Conservation (phyloP, 78 protist genomes). For the slime mould (Dictyostelium discoideum) region DNA sequence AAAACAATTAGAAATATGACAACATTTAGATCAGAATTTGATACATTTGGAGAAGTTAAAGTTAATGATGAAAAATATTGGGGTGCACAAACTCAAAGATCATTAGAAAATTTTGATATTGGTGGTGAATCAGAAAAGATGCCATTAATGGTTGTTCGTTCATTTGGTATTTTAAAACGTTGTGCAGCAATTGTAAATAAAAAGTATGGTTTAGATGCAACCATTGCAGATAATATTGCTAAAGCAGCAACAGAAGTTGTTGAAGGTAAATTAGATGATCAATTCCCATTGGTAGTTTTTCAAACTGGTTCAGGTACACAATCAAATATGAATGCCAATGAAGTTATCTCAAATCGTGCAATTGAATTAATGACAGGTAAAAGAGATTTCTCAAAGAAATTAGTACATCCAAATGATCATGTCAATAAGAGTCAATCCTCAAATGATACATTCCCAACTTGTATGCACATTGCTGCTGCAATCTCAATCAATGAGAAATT, state of each 20-base stretch:
- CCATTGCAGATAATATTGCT: constrained; percentile 83
- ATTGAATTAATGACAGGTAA: constrained; percentile 90
- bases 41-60: constrained; percentile 89
- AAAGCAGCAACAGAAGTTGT: constrained; percentile 92
- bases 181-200: constrained; percentile 90
- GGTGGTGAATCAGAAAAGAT: constrained; percentile 87
- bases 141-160: constrained; percentile 87
- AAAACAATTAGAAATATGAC: constrained; percentile 36
- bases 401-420: constrained; percentile 98
- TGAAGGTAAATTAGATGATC: constrained; percentile 90
- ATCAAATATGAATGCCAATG: constrained; percentile 97
- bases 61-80: constrained; percentile 85
- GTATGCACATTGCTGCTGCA: constrained; percentile 97
- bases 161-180: constrained; percentile 94
- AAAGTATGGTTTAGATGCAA: constrained; percentile 78
- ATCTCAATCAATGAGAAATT: constrained; percentile 10
- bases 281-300: constrained; percentile 96
- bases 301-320: constrained; percentile 98
- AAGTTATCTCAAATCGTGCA: constrained; percentile 92
- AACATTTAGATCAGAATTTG: constrained; percentile 84
- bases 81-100: constrained; percentile 96
- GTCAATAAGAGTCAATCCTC: constrained; percentile 96
- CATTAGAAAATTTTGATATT: constrained; percentile 92
- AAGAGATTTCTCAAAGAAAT: constrained; percentile 88
- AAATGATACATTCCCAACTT: constrained; percentile 97